phyloP scores from a whole-genome alignment of 768 basidiomycete genomes.

The Coprinellus aureogranulatus region DNA sequence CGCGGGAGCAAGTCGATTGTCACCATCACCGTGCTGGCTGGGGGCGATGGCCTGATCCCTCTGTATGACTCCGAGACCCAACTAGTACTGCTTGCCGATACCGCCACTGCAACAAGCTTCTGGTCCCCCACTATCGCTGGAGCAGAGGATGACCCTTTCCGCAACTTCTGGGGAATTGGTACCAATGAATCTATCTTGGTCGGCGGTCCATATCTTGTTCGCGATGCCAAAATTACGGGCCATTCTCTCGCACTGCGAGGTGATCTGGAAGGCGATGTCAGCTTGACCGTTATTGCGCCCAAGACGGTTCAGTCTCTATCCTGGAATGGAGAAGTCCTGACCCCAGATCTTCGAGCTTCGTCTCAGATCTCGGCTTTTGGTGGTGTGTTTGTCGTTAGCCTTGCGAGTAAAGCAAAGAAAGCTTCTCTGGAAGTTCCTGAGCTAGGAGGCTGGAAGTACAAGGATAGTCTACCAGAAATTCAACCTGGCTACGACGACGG shows the following conservation, averaged over 20 bases:
- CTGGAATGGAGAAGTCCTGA: constrained; percentile 67
- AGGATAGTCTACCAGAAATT: constrained; percentile 74
- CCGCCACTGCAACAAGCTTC: constrained; percentile 64
- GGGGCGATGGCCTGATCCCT: constrained; percentile 56
- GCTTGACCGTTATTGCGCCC: constrained; percentile 64
- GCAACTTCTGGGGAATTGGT: constrained; percentile 70
- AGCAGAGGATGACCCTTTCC: constrained; percentile 37
- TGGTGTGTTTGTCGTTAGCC: constrained; percentile 42
- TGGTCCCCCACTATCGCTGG: constrained; percentile 71
- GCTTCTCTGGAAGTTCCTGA: constrained; percentile 41
- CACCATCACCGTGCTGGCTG: constrained; percentile 53
- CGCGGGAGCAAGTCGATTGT: constrained; percentile 27
- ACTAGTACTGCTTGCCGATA: constrained; percentile 69
- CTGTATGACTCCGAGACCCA: constrained; percentile 66
- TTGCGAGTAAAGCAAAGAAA: constrained; percentile 32
- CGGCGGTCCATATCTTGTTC: constrained; percentile 64
- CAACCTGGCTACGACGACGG: constrained; percentile 55
- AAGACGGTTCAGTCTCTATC: constrained; percentile 48
- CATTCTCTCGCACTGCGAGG: constrained; percentile 59
- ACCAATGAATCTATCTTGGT: constrained; percentile 67
- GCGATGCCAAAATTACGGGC: constrained; percentile 49
- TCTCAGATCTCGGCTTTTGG: constrained; percentile 37
- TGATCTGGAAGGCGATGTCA: constrained; percentile 59
- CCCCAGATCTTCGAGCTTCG: constrained; percentile 29
- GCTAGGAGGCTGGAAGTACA: constrained; percentile 70